Evolutionary conservation across 2,329 filamentous ascomycete species (phyloP).

Genomic region (Exophiala lecanii-corni): DNA sequence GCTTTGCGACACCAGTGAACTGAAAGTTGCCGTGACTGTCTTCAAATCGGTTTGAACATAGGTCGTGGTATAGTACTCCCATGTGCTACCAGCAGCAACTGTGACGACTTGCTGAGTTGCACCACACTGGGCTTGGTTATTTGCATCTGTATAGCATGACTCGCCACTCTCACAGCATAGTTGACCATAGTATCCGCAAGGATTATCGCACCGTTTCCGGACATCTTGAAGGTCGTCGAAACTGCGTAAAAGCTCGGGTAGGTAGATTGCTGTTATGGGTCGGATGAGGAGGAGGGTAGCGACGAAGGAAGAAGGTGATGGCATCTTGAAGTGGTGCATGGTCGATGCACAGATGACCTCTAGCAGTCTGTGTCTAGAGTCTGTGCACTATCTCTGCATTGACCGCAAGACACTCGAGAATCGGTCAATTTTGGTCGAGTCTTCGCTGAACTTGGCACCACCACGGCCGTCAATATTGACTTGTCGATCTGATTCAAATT

Average conservation of each 20-base stretch:
- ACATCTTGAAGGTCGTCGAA: conserved; percentile 23
- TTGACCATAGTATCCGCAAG: conserved; percentile 50
- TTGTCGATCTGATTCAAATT: too few relatives aligned
- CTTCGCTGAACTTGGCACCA: conserved; percentile 1
- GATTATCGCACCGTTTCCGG: conserved; percentile 40
- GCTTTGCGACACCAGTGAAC: conserved; percentile 31
- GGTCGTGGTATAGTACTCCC: conserved; percentile 55
- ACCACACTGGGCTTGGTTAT: conserved; percentile 46
- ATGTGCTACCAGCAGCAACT: conserved; percentile 33
- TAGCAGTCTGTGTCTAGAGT: conserved; percentile 6
- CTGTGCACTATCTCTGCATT: conserved; percentile 13
- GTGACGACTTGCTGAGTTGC: conserved; percentile 19
- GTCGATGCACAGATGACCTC: conserved; percentile 6
- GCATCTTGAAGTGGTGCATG: conserved; percentile 18
- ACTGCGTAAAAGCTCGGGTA: conserved; percentile 25
- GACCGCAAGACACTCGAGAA: too few relatives aligned
- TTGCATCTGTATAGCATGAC: conserved; percentile 47
- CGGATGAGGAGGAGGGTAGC: conserved; percentile 14
- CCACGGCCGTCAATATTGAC: conserved; percentile 1
- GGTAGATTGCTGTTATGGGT: conserved; percentile 20
- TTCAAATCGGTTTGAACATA: conserved; percentile 52
- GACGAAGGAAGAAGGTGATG: conserved; percentile 15
- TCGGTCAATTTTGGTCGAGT: too few relatives aligned
- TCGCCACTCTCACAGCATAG: conserved; percentile 46
- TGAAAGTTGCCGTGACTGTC: conserved; percentile 53